Percentiles rank a stretch among this genome's conserved stretches.
Conservation (phyloP, 23 red algal genomes). For the Cyanidioschyzon merolae region DNA sequence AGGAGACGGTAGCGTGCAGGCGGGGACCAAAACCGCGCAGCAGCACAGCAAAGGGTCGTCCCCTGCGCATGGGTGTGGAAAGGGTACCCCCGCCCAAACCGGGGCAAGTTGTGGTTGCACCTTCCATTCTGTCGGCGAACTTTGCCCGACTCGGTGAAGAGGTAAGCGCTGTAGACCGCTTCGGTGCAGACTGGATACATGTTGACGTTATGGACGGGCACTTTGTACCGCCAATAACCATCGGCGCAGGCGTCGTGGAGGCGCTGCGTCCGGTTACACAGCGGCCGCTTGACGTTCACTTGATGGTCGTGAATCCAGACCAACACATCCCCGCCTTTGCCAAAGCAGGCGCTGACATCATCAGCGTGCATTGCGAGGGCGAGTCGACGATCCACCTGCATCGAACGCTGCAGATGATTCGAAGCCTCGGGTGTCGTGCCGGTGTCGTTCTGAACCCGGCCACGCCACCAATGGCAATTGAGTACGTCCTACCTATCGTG, state of each 20-base stretch:
- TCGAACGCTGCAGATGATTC: slow-evolving; percentile 64
- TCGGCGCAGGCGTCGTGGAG: slow-evolving; percentile 64
- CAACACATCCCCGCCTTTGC: slow-evolving; percentile 55
- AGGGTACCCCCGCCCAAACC: not conserved
- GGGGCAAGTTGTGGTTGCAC: slow-evolving; percentile 19
- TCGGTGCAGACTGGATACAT: slow-evolving; percentile 90
- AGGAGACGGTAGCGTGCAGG: too few species aligned
- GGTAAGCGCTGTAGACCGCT: slow-evolving; percentile 41
- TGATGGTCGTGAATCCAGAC: slow-evolving; percentile 84
- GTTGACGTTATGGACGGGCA: slow-evolving; percentile 98
- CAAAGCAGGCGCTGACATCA: slow-evolving; percentile 84
- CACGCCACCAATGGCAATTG: slow-evolving; percentile 65
- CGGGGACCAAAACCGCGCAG: too few species aligned
- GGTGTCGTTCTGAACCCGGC: slow-evolving; percentile 95
- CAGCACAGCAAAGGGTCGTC: too few species aligned
- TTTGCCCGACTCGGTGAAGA: slow-evolving; percentile 89
- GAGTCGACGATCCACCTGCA: slow-evolving; percentile 93
- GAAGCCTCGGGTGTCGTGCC: slow-evolving; percentile 46
- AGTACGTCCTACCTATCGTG: slow-evolving; percentile 42
- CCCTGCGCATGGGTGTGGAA: not conserved
- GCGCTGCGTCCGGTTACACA: slow-evolving; percentile 61
- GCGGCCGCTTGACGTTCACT: slow-evolving; percentile 75
- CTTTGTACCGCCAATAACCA: slow-evolving; percentile 95
- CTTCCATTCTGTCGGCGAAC: slow-evolving; percentile 96
- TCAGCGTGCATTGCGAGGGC: slow-evolving; percentile 88